Evolutionary conservation across 2,329 filamentous ascomycete genomes (phyloP).

Genomic region (Myrmaecium sp.): DNA sequence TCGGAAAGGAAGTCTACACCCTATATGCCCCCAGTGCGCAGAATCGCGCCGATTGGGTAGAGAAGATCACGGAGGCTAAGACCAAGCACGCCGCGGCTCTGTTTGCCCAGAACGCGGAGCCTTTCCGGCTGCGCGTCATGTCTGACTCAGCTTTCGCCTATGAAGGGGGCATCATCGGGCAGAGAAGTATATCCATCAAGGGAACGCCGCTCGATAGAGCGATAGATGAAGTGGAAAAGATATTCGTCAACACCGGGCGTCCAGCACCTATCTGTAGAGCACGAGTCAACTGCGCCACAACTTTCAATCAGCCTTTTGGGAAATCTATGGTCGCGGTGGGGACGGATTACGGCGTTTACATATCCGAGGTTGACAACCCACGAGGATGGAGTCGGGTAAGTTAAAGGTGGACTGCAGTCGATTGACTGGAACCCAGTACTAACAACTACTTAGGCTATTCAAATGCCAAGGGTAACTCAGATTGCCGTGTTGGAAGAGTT

Average conservation of each 20-base stretch:
- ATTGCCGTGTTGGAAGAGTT: slow-evolving; percentile 93
- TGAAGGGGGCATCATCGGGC: slow-evolving; percentile 37
- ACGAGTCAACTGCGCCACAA: slow-evolving; percentile 80
- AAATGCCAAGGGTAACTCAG: slow-evolving; percentile 65
- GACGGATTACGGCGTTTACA: slow-evolving; percentile 85
- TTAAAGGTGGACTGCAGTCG: slow-evolving; percentile 6
- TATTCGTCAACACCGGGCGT: slow-evolving; percentile 47
- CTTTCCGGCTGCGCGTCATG: slow-evolving; percentile 80
- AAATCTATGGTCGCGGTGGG: slow-evolving; percentile 85
- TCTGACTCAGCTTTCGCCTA: slow-evolving; percentile 85
- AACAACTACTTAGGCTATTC: slow-evolving; percentile 46
- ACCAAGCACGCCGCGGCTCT: slow-evolving; percentile 79
- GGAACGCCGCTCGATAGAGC: slow-evolving; percentile 85
- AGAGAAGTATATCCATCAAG: slow-evolving; percentile 59
- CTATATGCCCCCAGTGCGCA: slow-evolving; percentile 66
- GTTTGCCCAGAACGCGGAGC: slow-evolving; percentile 84
- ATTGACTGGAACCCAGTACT: no score
- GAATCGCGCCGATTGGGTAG: slow-evolving; percentile 75
- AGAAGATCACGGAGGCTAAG: slow-evolving; percentile 88
- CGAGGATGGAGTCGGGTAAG: slow-evolving; percentile 78
- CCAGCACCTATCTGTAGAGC: slow-evolving; percentile 69
- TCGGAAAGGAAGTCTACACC: slow-evolving; percentile 85
- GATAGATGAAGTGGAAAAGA: slow-evolving; percentile 71
- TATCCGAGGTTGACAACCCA: slow-evolving; percentile 75
- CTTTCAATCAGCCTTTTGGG: slow-evolving; percentile 65